phyloP scores from a whole-genome alignment of 306 rosid species.

The Quercus suber region DNA sequence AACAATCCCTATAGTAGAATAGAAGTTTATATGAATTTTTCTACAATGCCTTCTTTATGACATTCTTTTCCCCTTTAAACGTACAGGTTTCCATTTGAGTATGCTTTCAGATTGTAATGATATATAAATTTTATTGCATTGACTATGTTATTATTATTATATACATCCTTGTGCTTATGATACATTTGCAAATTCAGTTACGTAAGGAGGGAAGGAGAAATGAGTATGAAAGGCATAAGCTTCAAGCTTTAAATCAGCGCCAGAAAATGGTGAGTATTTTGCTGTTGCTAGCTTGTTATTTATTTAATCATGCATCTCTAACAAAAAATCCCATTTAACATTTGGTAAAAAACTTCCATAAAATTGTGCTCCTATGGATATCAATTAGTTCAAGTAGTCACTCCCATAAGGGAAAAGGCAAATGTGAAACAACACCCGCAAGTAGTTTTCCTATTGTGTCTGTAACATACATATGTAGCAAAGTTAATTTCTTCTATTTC shows the following conservation, averaged over 20 bases:
- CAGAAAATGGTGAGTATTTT: conserved; percentile 84
- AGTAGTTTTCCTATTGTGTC: neutral
- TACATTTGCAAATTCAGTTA: conserved; percentile 47
- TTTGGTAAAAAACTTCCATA: neutral
- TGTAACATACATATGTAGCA: neutral
- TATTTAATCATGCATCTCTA: conserved; percentile 15
- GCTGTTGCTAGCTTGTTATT: conserved; percentile 13
- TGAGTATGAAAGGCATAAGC: conserved; percentile 98
- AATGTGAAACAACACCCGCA: neutral
- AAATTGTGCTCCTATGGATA: neutral
- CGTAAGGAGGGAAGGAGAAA: conserved; percentile 97
- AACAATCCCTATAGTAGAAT: neutral
- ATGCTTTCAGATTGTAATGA: conserved; percentile 1
- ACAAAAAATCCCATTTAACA: neutral
- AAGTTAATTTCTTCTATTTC: neutral
- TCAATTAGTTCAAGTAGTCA: neutral
- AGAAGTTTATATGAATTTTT: neutral
- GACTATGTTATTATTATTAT: neutral
- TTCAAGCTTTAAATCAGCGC: conserved; percentile 97
- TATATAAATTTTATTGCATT: conserved; percentile 6
- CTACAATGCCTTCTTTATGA: neutral
- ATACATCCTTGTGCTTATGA: conserved; percentile 22
- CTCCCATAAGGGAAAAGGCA: neutral
- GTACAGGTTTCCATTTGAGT: conserved; percentile 1
- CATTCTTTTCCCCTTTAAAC: neutral